A percentile compares a stretch with the other conserved stretches of the same genome.
Evolutionary conservation across 164 flowering plant species (phyloP).

Genomic region (Annona cherimola): DNA sequence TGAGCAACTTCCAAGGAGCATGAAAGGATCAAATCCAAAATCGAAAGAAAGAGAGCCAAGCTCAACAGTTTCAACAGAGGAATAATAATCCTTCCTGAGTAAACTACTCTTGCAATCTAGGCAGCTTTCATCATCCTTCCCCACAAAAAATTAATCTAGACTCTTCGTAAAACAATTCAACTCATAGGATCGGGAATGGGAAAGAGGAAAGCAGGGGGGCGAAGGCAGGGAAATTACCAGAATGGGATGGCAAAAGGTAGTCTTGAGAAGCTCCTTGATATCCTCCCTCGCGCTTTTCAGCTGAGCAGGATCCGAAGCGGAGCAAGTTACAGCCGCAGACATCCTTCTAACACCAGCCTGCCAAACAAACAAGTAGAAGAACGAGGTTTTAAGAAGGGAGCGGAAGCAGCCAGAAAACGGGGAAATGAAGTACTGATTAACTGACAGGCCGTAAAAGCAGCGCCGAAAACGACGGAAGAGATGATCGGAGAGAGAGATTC

Average conservation of each 20-base stretch:
- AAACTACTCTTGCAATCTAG: no score
- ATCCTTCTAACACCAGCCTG: neutral
- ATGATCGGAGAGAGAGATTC: no score
- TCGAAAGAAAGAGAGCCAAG: neutral
- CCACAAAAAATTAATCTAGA: no score
- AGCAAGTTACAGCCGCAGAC: conserved; percentile 56
- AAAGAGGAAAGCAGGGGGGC: neutral
- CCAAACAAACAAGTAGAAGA: neutral
- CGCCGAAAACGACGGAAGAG: neutral
- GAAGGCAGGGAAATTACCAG: conserved; percentile 34
- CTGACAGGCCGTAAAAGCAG: neutral
- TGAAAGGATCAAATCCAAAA: neutral
- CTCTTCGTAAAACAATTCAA: no score
- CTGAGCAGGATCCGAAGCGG: conserved; percentile 57
- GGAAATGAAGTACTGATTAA: neutral
- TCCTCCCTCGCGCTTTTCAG: no score
- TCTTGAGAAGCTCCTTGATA: conserved; percentile 43
- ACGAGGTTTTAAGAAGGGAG: neutral
- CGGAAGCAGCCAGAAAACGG: neutral
- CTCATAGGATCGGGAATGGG: no score
- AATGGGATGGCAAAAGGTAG: conserved; percentile 79
- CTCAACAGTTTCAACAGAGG: no score
- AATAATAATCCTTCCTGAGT: no score
- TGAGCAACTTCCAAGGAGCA: neutral
- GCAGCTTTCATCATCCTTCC: no score